phyloP scores from a whole-genome alignment of 352 stramenopile species.

The Phytophthora pistaciae region DNA sequence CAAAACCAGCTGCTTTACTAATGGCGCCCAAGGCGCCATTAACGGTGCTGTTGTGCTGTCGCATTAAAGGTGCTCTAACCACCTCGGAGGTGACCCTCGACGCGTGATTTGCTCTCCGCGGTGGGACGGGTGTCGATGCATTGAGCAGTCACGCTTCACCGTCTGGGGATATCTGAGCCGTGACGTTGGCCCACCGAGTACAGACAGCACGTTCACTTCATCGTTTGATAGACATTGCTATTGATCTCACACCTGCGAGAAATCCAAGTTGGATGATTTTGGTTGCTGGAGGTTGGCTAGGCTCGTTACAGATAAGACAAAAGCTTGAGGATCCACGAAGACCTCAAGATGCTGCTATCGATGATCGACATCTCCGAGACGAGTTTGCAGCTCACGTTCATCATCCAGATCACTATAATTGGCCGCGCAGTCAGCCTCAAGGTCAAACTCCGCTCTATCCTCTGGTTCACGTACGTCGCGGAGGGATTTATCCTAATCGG shows the following conservation, averaged over 20 bases:
- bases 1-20: no score
- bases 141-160: neutral
- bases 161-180: neutral
- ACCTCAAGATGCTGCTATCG: constrained; percentile 8
- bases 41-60: no score
- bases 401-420: constrained; percentile 48
- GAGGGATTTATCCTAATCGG: constrained; percentile 1
- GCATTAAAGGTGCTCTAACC: no score
- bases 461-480: constrained; percentile 15
- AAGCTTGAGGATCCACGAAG: neutral
- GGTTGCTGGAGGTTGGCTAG: no score
- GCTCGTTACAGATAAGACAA: neutral
- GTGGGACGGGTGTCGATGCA: neutral
- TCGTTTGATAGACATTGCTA: neutral
- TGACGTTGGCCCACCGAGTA: no score
- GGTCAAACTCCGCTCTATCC: constrained; percentile 27
- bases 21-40: no score
- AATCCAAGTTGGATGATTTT: no score
- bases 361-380: constrained; percentile 45
- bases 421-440: constrained; percentile 24
- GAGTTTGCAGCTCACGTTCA: constrained; percentile 33
- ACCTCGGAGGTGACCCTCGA: no score
- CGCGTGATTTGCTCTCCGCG: no score
- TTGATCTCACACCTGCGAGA: no score
- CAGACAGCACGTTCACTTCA: neutral